These are phyloP conservation scores for Phalaenopsis equestris DNA, from an alignment of 106 monocot species.

Conservation along the genomic window DNA sequence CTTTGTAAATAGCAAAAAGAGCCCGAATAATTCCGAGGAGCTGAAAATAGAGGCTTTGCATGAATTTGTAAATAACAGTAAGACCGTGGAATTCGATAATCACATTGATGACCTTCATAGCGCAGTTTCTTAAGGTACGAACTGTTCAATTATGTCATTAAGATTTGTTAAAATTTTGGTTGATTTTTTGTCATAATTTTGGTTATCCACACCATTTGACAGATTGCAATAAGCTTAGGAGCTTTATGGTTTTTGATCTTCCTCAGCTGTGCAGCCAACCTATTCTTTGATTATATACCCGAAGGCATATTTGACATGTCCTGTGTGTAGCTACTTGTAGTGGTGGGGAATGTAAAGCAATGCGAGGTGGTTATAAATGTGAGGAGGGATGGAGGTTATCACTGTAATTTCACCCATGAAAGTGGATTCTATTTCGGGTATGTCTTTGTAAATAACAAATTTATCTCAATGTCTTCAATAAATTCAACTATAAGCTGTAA, in stretches of 20 bases:
- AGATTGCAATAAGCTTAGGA: background rate
- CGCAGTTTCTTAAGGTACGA: constrained; percentile 5
- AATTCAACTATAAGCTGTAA: constrained; percentile 1
- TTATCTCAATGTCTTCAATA: background rate
- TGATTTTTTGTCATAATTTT: too few species aligned
- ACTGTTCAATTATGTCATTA: background rate
- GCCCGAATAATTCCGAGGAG: constrained; percentile 8
- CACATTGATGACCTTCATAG: constrained; percentile 19
- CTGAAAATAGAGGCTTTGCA: constrained; percentile 35
- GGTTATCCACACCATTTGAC: background rate
- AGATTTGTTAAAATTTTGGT: background rate
- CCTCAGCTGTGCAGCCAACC: constrained; percentile 15
- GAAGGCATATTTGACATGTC: constrained; percentile 19
- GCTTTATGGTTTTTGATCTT: constrained; percentile 1
- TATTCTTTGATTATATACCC: constrained; percentile 35
- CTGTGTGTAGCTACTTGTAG: background rate
- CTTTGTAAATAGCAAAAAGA: constrained; percentile 49
- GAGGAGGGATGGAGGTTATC: background rate
- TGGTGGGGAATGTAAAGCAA: constrained; percentile 9
- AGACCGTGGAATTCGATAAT: constrained; percentile 34
- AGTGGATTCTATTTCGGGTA: constrained; percentile 7
- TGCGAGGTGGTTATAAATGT: constrained; percentile 6
- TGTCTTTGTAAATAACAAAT: constrained; percentile 22
- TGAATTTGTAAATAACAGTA: constrained; percentile 59
- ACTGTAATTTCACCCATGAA: background rate